Conservation (phyloP, 139 green algal genomes). For the Diplosphaera chodatii region DNA sequence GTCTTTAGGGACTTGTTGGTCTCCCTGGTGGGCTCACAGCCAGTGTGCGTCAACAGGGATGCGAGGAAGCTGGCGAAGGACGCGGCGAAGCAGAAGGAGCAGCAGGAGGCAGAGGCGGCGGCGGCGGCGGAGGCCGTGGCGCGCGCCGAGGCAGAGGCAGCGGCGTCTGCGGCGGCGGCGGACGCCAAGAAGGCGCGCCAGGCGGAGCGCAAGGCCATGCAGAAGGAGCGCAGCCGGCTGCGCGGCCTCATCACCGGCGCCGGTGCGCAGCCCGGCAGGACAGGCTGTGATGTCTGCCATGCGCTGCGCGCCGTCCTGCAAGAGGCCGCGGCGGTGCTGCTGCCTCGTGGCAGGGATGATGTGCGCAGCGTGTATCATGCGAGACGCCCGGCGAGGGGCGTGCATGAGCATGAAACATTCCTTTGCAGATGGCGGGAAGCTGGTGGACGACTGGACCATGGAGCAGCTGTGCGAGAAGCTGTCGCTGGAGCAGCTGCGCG, state of each 20-base stretch:
- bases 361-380: too few relatives aligned
- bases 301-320: too few relatives aligned
- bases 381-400: too few relatives aligned
- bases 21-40: too few relatives aligned
- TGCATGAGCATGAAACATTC: too few relatives aligned
- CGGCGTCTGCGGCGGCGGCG: conserved; percentile 26
- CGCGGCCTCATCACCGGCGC: conserved; percentile 21
- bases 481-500: conserved; percentile 27
- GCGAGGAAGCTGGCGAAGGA: conserved; percentile 66
- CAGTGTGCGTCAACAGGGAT: conserved; percentile 6
- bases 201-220: conserved; percentile 73
- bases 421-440: not conserved
- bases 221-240: conserved; percentile 75
- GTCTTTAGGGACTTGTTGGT: too few relatives aligned
- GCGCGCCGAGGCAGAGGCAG: conserved; percentile 29
- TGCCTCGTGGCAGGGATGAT: too few relatives aligned
- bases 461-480: conserved; percentile 57
- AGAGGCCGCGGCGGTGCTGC: too few relatives aligned
- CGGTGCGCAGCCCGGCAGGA: conserved; percentile 5
- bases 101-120: conserved; percentile 29
- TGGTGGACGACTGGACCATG: conserved; percentile 34
- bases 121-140: conserved; percentile 34
- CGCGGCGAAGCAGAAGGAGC: conserved; percentile 42
- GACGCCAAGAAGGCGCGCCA: conserved; percentile 64
- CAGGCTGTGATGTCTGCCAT: too few relatives aligned